Evolutionary conservation across 148 eudicot genomes (phyloP).

Genomic region (Silene latifolia): DNA sequence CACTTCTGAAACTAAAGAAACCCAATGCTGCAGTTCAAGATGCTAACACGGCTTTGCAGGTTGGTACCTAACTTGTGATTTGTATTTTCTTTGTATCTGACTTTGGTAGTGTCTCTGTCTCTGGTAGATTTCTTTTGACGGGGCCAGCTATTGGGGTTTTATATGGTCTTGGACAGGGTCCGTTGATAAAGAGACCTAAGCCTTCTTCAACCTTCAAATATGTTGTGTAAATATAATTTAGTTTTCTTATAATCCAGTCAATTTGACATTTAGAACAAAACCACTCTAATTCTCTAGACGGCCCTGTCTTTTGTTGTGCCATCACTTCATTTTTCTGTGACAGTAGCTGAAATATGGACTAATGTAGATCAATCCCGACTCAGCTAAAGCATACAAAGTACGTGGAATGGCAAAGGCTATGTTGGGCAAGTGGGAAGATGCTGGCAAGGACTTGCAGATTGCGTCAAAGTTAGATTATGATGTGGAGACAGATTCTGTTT

Average conservation of each 20-base stretch:
- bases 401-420: conserved; percentile 69
- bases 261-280: too few relatives aligned
- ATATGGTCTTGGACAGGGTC: too few relatives aligned
- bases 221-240: too few relatives aligned
- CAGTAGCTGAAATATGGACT: conserved; percentile 4
- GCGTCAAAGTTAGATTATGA: conserved; percentile 70
- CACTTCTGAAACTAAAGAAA: conserved; percentile 46
- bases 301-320: background rate
- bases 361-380: conserved; percentile 62
- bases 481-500: conserved; percentile 48
- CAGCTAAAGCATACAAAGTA: conserved; percentile 64
- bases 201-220: too few relatives aligned
- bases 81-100: background rate
- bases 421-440: conserved; percentile 68
- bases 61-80: conserved; percentile 11
- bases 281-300: too few relatives aligned
- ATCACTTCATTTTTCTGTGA: background rate
- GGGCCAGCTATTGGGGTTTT: too few relatives aligned
- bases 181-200: too few relatives aligned
- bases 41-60: conserved; percentile 69
- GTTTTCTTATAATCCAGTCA: too few relatives aligned
- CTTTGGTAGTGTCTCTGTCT: background rate
- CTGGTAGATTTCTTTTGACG: background rate
- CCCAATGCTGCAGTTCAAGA: conserved; percentile 73
- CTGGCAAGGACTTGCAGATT: conserved; percentile 58